phyloP scores from a whole-genome alignment of 2,329 filamentous ascomycete species.

The Xylariaceae sp. region DNA sequence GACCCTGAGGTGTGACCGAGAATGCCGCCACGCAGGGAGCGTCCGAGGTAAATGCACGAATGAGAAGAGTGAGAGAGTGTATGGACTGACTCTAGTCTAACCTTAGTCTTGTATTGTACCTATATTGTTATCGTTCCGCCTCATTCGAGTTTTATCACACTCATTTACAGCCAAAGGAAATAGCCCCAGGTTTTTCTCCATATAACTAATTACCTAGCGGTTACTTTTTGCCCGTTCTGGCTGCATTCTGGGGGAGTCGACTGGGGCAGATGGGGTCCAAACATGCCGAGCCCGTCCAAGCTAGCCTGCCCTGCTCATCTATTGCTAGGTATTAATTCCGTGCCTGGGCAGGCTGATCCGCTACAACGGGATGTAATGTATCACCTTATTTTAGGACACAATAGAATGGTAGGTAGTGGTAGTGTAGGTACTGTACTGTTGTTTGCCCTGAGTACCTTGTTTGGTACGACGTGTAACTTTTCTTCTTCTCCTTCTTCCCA shows the following conservation, averaged over 20 bases:
- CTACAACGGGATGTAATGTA: too few species aligned
- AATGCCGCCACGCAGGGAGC: conserved; percentile 7
- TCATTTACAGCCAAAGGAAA: conserved; percentile 17
- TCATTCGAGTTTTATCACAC: conserved; percentile 2
- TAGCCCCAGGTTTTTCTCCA: conserved; percentile 28
- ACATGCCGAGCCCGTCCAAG: conserved; percentile 3
- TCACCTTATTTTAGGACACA: too few species aligned
- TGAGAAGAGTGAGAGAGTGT: neutral
- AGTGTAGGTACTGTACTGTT: too few species aligned
- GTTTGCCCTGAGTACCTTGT: conserved; percentile 12
- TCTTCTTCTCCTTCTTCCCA: too few species aligned
- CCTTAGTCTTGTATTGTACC: neutral
- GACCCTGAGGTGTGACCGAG: conserved; percentile 5
- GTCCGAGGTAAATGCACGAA: conserved; percentile 18
- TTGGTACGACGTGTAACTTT: conserved; percentile 15
- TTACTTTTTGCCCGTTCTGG: conserved; percentile 9
- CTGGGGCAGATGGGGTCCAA: conserved; percentile 23
- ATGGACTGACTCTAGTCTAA: neutral
- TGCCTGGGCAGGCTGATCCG: too few species aligned
- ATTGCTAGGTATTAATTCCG: too few species aligned
- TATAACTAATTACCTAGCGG: neutral
- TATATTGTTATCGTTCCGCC: conserved; percentile 8
- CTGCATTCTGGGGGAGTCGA: conserved; percentile 8
- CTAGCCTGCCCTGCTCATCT: too few species aligned
- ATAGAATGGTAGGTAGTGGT: too few species aligned